Percentiles rank a stretch among this genome's conserved stretches.
Evolutionary conservation across 257 asterid genomes (phyloP).

Genomic region (Forsythia viridissima): DNA sequence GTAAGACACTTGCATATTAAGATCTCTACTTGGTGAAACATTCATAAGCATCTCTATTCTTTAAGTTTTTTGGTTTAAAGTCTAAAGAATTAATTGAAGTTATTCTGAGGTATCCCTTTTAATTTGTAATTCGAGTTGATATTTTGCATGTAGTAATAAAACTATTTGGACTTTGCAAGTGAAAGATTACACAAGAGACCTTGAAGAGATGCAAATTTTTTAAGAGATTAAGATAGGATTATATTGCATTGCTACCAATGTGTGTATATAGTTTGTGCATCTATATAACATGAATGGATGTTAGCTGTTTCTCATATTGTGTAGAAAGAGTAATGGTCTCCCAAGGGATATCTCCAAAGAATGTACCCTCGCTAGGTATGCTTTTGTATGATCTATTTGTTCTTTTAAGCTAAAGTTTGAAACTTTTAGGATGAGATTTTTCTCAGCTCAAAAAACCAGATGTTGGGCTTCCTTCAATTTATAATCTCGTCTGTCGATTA

Average conservation of each 20-base stretch:
- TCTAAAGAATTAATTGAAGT: neutral
- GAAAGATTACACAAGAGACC: slow-evolving; percentile 89
- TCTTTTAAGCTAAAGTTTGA: neutral
- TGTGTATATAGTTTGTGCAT: slow-evolving; percentile 21
- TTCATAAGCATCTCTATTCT: slow-evolving; percentile 12
- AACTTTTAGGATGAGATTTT: no score
- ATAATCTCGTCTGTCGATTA: no score
- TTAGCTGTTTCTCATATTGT: slow-evolving; percentile 29
- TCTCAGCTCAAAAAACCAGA: no score
- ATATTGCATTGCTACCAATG: slow-evolving; percentile 96
- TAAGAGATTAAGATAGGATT: slow-evolving; percentile 67
- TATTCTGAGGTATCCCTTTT: slow-evolving; percentile 3
- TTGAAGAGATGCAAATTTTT: slow-evolving; percentile 89
- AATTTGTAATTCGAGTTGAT: slow-evolving; percentile 10
- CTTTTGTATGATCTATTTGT: neutral
- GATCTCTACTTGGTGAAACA: neutral
- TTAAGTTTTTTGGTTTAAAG: slow-evolving; percentile 1
- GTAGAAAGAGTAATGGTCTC: slow-evolving; percentile 99
- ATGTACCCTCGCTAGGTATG: slow-evolving; percentile 92
- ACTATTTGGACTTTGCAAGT: slow-evolving; percentile 53
- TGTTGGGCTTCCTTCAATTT: no score
- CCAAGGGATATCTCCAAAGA: slow-evolving; percentile 88
- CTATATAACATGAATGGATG: neutral
- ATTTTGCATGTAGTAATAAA: slow-evolving; percentile 1
- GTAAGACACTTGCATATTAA: slow-evolving; percentile 44